Percentiles rank a stretch among this genome's conserved stretches.
These are phyloP conservation scores for Phytophthora meadii DNA, from an alignment of 352 stramenopile genomes.

Conservation along the genomic window DNA sequence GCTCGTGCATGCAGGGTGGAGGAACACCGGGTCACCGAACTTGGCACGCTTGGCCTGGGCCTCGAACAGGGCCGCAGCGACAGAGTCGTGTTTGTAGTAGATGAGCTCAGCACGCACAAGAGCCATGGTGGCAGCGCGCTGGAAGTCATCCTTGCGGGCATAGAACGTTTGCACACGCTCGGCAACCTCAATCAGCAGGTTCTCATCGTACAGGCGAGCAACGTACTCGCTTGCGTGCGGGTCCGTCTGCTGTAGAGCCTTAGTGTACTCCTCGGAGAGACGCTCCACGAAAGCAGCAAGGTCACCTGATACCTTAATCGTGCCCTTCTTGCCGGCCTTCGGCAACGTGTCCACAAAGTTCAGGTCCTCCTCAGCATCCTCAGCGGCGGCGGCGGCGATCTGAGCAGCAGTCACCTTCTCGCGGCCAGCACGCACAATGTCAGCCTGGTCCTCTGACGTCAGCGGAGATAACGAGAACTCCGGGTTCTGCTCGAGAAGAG, in stretches of 20 bases:
- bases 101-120: constrained; percentile 95
- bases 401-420: constrained; percentile 81
- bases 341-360: constrained; percentile 83
- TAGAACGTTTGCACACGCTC: constrained; percentile 93
- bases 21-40: constrained; percentile 84
- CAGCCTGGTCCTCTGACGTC: constrained; percentile 86
- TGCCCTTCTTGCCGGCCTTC: constrained; percentile 71
- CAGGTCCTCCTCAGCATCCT: constrained; percentile 89
- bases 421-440: constrained; percentile 74
- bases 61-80: constrained; percentile 82
- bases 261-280: constrained; percentile 98
- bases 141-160: constrained; percentile 72
- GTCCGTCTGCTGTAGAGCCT: constrained; percentile 97
- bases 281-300: constrained; percentile 91
- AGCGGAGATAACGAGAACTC: constrained; percentile 76
- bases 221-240: constrained; percentile 97
- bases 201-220: constrained; percentile 93
- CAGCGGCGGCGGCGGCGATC: constrained; percentile 39
- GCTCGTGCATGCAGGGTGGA: constrained; percentile 90
- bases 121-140: constrained; percentile 88
- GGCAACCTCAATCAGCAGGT: constrained; percentile 88
- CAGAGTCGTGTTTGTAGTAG: constrained; percentile 97
- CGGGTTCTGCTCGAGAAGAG: constrained; percentile 84
- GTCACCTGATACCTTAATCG: constrained; percentile 91
- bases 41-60: constrained; percentile 83